Conservation (phyloP, 805 yeast genomes). For the Candida taoyuanica region DNA sequence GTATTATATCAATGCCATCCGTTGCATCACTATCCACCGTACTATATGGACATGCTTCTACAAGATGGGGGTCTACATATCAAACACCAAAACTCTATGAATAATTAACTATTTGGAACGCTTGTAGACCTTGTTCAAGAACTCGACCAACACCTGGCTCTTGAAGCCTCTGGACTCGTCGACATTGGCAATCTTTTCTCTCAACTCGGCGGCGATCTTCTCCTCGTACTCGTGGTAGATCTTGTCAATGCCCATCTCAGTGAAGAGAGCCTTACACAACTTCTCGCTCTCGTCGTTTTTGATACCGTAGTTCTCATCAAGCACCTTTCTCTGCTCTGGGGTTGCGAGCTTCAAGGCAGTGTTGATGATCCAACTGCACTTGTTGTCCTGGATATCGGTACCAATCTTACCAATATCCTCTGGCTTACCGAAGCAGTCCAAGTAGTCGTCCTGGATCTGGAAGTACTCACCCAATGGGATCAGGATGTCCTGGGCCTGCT, state of each 20-base stretch:
- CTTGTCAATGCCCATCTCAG: conserved; percentile 64
- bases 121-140: conserved; percentile 89
- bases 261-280: conserved; percentile 66
- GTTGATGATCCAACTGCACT: conserved; percentile 97
- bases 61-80: too few relatives aligned
- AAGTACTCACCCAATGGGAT: conserved; percentile 97
- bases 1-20: too few relatives aligned
- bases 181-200: conserved; percentile 55
- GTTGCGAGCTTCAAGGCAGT: conserved; percentile 77
- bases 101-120: conserved; percentile 61
- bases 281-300: conserved; percentile 69
- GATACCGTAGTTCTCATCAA: conserved; percentile 88
- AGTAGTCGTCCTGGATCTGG: conserved; percentile 97
- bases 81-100: too few relatives aligned
- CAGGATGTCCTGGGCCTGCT: conserved; percentile 83
- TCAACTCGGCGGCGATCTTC: conserved; percentile 58
- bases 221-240: conserved; percentile 84
- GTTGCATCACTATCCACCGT: too few relatives aligned
- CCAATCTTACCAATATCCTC: conserved; percentile 98
- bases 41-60: too few relatives aligned
- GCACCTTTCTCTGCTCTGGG: conserved; percentile 73
- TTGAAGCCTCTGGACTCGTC: conserved; percentile 96
- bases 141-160: conserved; percentile 75
- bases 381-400: conserved; percentile 96
- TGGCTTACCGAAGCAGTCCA: conserved; percentile 97